Percentiles rank a stretch among this genome's conserved stretches.
phyloP scores from a whole-genome alignment of 2,329 filamentous ascomycete species.

The Ascochyta rabiei region DNA sequence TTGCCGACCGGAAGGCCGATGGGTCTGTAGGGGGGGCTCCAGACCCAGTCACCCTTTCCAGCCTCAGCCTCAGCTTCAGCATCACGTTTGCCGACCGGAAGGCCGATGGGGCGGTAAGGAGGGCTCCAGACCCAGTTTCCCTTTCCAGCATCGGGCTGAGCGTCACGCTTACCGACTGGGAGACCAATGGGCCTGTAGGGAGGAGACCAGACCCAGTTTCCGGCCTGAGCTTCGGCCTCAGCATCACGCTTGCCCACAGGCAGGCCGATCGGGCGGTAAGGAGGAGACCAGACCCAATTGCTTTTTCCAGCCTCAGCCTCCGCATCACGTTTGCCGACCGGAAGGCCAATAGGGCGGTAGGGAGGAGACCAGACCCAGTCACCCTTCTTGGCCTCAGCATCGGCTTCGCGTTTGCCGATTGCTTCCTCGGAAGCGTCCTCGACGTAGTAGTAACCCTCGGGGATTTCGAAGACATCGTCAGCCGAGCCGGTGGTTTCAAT shows the following conservation, averaged over 20 bases:
- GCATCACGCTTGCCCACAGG: constrained; percentile 20
- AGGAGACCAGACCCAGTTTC: background rate
- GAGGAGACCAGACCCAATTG: background rate
- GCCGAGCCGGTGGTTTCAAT: constrained; percentile 6
- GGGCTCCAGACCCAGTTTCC: background rate
- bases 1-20: constrained; percentile 12
- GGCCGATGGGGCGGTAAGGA: constrained; percentile 17
- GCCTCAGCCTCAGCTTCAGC: constrained; percentile 21
- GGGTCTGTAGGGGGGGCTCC: constrained; percentile 1
- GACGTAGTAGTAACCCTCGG: background rate
- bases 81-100: constrained; percentile 35
- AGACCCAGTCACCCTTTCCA: background rate
- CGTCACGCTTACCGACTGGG: constrained; percentile 17
- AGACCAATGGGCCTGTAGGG: constrained; percentile 8
- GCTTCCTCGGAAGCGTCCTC: background rate
- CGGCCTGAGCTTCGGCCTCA: background rate
- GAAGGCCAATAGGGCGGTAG: constrained; percentile 9
- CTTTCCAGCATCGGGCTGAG: background rate
- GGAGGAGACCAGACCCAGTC: background rate
- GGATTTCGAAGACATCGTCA: background rate
- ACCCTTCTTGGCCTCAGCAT: background rate
- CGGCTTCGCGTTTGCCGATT: constrained; percentile 34
- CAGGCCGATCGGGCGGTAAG: constrained; percentile 9
- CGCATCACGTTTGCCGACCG: constrained; percentile 18
- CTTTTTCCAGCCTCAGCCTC: background rate